Percentiles rank a stretch among this genome's conserved stretches.
Evolutionary conservation across 495 filamentous ascomycete genomes (phyloP).

Genomic region (Neurospora discreta): DNA sequence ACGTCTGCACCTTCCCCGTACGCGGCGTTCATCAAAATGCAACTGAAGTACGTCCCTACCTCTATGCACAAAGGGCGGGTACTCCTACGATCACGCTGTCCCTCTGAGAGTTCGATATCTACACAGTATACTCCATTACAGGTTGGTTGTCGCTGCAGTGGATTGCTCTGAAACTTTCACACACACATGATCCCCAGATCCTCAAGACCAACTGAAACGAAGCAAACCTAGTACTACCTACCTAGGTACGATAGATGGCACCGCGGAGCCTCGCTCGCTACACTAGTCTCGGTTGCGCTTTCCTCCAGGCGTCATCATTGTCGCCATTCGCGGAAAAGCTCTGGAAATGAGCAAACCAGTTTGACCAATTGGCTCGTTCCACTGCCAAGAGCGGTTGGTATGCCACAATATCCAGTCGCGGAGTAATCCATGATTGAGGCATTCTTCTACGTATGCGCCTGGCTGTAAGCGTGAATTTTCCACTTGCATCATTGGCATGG

Average conservation of each 20-base stretch:
- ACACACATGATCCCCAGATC: background rate
- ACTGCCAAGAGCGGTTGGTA: background rate
- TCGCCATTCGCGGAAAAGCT: background rate
- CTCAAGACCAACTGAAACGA: background rate
- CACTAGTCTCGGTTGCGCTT: background rate
- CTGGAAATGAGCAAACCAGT: background rate
- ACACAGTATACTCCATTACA: background rate
- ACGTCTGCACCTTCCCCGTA: background rate
- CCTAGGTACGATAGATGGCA: too few species aligned
- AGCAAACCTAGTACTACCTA: background rate
- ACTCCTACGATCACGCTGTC: background rate
- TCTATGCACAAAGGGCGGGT: background rate
- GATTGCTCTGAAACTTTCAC: background rate
- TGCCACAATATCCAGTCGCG: background rate
- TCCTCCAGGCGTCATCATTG: background rate
- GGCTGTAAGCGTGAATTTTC: background rate
- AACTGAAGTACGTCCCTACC: background rate
- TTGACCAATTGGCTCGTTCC: background rate
- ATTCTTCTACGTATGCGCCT: background rate
- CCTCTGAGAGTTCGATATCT: background rate
- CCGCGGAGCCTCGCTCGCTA: background rate
- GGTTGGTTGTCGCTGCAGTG: background rate
- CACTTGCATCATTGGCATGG: background rate
- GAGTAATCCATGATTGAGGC: background rate
- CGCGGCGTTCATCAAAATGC: background rate